These are phyloP conservation scores for Sporothrix dimorphospora DNA, from an alignment of 2,329 filamentous ascomycete genomes.

Conservation along the genomic window DNA sequence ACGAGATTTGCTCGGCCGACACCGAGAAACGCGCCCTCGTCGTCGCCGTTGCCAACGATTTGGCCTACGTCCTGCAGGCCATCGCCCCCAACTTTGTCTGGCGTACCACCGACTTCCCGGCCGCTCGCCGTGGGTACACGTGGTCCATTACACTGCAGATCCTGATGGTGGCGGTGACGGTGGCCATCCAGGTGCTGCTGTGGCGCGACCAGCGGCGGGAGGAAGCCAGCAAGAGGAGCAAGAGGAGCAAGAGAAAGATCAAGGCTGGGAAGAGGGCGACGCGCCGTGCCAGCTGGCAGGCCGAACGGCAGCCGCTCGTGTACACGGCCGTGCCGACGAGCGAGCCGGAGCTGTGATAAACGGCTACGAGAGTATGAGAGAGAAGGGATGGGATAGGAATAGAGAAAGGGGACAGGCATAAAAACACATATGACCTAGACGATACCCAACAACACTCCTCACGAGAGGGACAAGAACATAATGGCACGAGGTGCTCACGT, in stretches of 20 bases:
- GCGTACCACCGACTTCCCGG: slow-evolving; percentile 47
- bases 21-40: slow-evolving; percentile 38
- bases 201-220: slow-evolving; percentile 35
- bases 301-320: slow-evolving; percentile 6
- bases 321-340: background rate
- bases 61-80: slow-evolving; percentile 38
- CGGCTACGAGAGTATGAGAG: too few relatives aligned
- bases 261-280: background rate
- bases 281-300: background rate
- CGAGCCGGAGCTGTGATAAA: background rate
- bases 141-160: slow-evolving; percentile 44
- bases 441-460: background rate
- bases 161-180: slow-evolving; percentile 40
- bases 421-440: background rate
- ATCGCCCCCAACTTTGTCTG: slow-evolving; percentile 48
- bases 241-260: background rate
- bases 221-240: background rate
- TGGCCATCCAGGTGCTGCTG: slow-evolving; percentile 39
- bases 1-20: slow-evolving; percentile 37
- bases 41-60: slow-evolving; percentile 36
- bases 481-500: background rate
- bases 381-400: background rate
- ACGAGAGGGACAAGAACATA: background rate
- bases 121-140: slow-evolving; percentile 43
- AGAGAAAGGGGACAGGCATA: background rate